Evolutionary conservation across 805 yeast species (phyloP), one percentile per base, ranked within the genome.

Genomic region (Grigorovia humatica): DNA sequence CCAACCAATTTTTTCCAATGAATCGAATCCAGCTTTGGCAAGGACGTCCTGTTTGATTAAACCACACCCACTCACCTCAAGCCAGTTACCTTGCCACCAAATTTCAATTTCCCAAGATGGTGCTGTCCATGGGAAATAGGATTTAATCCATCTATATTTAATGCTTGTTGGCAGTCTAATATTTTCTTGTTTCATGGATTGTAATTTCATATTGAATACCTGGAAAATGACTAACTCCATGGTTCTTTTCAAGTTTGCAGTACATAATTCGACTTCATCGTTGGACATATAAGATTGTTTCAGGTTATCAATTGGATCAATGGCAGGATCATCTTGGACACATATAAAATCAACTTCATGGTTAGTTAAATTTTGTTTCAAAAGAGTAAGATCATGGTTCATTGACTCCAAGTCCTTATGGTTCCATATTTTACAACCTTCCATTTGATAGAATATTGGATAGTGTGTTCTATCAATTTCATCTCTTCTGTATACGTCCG

Each of bases 31-130:
- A 1, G 96, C 78, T 57, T 83, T 85, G 20, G 78, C 71, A 42
- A 88, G 73, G 0, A 91, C 95, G 48, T 80, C 81, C 58, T 88
- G 84, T 57, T 81, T 81, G 8, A 89, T 96, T 41, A 91, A 76
- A 27, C 99, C 99, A 70, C 96, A 88, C 0, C 99, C 99, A 62
- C 96, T 88, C 65, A 96, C 82, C 70, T 93, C 99, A 40, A 93
- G 74, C 99, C 99, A 93, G 59, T 90, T 95, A 49, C 93, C 95
- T 64, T 89, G 87, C 97, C 98, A 93, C 90, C 95, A 89, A 4
- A 93, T 96, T 69, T 93, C 99, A 58, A 95, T 88, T 63, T 93
- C 97, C 95, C 96, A 93, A 44, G 96, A 86, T 3, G 99, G 99
- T 1, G 96, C 81, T 2, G 99, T 93, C 97, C 98, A 93, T 3